Evolutionary conservation across 305 asterid species (phyloP).

Genomic region (Plantago rigida): DNA sequence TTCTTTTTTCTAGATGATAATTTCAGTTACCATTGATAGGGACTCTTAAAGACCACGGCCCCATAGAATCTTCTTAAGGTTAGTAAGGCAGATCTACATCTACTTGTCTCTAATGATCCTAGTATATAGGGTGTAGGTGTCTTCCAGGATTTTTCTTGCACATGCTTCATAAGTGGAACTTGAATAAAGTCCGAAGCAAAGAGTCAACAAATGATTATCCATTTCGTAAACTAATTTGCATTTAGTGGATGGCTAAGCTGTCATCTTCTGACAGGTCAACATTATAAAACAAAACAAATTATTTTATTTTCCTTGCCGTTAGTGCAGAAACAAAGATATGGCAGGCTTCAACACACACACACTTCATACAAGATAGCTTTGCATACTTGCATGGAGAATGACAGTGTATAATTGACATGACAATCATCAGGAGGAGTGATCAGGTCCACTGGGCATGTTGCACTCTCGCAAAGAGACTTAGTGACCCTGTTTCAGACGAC

Average conservation of each 20-base stretch:
- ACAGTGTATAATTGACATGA: slow-evolving; percentile 84
- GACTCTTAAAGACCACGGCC: too few species aligned
- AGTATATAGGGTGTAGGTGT: too few species aligned
- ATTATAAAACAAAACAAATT: neutral
- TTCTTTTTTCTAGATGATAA: too few species aligned
- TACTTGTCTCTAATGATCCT: too few species aligned
- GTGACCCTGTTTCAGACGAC: slow-evolving; percentile 56
- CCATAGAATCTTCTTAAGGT: too few species aligned
- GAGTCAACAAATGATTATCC: neutral
- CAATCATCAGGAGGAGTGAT: slow-evolving; percentile 95
- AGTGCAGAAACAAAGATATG: slow-evolving; percentile 3
- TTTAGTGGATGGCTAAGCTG: slow-evolving; percentile 3
- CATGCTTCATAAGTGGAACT: too few species aligned
- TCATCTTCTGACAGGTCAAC: neutral
- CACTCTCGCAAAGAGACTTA: slow-evolving; percentile 69
- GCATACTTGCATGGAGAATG: slow-evolving; percentile 90
- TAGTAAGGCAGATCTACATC: too few species aligned
- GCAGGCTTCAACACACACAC: neutral
- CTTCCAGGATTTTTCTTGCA: too few species aligned
- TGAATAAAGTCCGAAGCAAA: too few species aligned
- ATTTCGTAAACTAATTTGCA: slow-evolving; percentile 10
- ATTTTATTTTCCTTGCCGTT: neutral
- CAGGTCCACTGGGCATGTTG: slow-evolving; percentile 80
- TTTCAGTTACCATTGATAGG: too few species aligned
- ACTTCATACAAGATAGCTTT: slow-evolving; percentile 21